phyloP scores from a whole-genome alignment of 305 asterid species.

The Nicotiana rustica region DNA sequence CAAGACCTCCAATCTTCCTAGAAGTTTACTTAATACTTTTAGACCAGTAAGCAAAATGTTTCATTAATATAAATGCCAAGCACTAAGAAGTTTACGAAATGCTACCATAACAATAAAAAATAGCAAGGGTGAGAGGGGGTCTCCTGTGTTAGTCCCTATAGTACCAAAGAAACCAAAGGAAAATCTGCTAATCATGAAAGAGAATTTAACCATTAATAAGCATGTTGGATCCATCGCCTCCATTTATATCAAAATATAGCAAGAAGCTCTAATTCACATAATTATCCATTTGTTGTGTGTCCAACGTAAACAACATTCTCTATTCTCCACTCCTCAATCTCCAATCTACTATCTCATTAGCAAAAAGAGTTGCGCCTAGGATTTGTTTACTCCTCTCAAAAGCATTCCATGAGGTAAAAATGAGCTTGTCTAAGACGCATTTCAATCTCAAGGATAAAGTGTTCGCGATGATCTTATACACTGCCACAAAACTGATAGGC shows the following conservation, averaged over 20 bases:
- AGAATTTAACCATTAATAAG: background rate
- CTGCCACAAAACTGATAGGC: background rate
- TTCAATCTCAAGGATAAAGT: background rate
- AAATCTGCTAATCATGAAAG: background rate
- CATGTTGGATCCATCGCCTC: background rate
- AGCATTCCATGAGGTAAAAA: background rate
- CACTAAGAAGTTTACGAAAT: background rate
- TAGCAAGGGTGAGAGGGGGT: constrained; percentile 3
- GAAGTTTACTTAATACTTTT: background rate
- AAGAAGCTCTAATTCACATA: background rate
- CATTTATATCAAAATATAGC: background rate
- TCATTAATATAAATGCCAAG: background rate
- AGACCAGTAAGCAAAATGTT: background rate
- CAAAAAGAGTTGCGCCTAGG: background rate
- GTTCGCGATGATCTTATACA: constrained; percentile 7
- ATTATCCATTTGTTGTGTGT: background rate
- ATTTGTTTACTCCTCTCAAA: constrained; percentile 19
- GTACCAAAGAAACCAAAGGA: background rate
- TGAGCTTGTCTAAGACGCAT: background rate
- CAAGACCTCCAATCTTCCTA: background rate
- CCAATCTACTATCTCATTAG: background rate
- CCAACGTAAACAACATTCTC: constrained; percentile 2
- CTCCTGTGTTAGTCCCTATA: background rate
- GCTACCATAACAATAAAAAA: constrained; percentile 3
- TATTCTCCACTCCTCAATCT: constrained; percentile 11